Base-by-base conservation (phyloP, 2,329 filamentous ascomycete species). In the Exophiala aquamarina region DNA sequence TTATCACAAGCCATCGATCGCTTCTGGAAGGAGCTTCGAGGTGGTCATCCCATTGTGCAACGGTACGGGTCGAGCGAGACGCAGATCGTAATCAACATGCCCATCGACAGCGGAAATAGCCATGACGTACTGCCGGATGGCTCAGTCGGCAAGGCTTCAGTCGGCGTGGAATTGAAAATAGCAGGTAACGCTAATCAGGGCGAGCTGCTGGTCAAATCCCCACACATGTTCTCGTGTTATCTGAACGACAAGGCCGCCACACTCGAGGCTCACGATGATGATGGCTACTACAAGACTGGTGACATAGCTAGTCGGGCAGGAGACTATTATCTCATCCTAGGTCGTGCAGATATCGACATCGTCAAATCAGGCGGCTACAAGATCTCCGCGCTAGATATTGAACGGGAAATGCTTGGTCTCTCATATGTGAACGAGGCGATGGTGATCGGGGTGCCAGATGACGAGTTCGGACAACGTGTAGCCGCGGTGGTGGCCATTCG, bases 281-380 rank as follows among this genome's bases (percentile, higher is more conserved):
- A 67, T n/a, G 66, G 65, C 9, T 70, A 63, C 55, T 73, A 61
- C 54, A 67, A 63, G 20, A 71, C 66, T 1, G 66, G 67, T 8
- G 68, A 70, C 39, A 54, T 60, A n/a, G 57, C 52, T 4, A 17
- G 52, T n/a, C 41, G 47, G 3, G 44, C 57, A 13, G 49, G 44
- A 4, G 14, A 14, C n/a, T 9, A 66, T 62, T 74, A 71, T 53
- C 74, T 61, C 40, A 74, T 75, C 38, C 53, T 72, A 19, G 73
- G 72, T 13, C 64, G 72, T 14, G 70, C 69, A 4, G 69, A 65
- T 18, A 59, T 72, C 10, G 72, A 74, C 49, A 74, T 76, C 17
- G 70, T 77, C 56, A 76, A 76, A 50, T 69, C 67, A 3, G 72
- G 72, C 5, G 73, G 72, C 0, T 75, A 75, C 56, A 76, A 75